Base-by-base conservation (phyloP, 2,329 filamentous ascomycete species). In the Penicillium sp. region DNA sequence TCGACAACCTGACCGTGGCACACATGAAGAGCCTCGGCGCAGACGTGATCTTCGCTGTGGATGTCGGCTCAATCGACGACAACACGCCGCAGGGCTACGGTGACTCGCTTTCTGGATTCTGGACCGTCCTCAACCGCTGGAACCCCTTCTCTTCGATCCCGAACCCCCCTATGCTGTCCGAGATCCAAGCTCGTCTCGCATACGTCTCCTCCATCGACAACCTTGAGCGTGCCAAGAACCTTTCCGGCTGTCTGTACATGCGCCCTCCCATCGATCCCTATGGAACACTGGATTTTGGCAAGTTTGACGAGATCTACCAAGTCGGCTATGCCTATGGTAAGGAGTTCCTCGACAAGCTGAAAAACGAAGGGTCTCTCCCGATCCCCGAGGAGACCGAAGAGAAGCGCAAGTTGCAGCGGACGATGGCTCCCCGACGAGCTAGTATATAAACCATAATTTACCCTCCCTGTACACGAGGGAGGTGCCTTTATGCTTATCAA, bases 181-280 rank as follows among this genome's bases (percentile, higher is more conserved):
- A 99, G 72, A 99, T 99, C 55, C 95, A 99, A 75, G 92, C 90
- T 5, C 83, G 94, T 1, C 80, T 99, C 6, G 94, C 94, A 0
- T 99, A 99, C 66, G 94, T 99, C 42, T 94, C 88, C 5, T 95
- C 89, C 48, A 90, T 96, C 11, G 94, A 97, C 69, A 94, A 94
- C 24, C 79, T 99, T 24, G 94, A 99, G 72, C 82, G 92, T 33
- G 94, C 94, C 22, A 99, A 99, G 79, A 87, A 81, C 4, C 92
- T 88, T 65, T 85, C 90, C 0, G 94, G 94, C 0, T 97, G 92
- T 71, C 80, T 95, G 46, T 99, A 99, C 71, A 95, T 99, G 90
- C 84, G 94, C 1, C 95, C 95, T 4, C 94, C 94, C 0, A 88
- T 99, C 56, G 94, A 97, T 66, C 81, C 84, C 1, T 99, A 96